Evolutionary conservation across 2,329 filamentous ascomycete species (phyloP).

Genomic region (Cladosporium sp.): DNA sequence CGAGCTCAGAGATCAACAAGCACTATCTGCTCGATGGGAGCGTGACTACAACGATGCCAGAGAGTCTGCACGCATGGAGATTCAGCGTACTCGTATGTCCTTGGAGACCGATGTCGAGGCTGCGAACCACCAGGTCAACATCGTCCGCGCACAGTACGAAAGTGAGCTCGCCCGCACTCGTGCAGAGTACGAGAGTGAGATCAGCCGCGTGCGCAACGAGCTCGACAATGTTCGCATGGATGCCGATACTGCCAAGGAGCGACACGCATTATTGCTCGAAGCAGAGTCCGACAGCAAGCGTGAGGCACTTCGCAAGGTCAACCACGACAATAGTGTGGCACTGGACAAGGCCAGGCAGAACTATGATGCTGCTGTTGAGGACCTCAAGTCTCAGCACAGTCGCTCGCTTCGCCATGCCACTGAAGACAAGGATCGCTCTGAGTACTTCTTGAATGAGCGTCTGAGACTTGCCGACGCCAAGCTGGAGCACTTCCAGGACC

Average conservation of each 20-base stretch:
- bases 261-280: conserved; percentile 78
- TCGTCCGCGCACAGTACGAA: conserved; percentile 76
- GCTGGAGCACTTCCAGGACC: conserved; percentile 79
- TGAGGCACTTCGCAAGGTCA: conserved; percentile 51
- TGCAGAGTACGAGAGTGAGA: conserved; percentile 61
- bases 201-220: conserved; percentile 66
- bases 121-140: conserved; percentile 80
- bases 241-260: conserved; percentile 72
- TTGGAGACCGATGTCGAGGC: conserved; percentile 78
- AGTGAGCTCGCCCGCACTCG: conserved; percentile 70
- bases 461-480: conserved; percentile 80
- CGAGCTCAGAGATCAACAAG: conserved; percentile 70
- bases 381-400: conserved; percentile 59
- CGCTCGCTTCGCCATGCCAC: conserved; percentile 43
- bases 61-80: conserved; percentile 73
- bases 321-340: conserved; percentile 39
- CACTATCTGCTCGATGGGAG: conserved; percentile 64
- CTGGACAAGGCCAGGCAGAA: conserved; percentile 56
- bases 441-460: conserved; percentile 75
- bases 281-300: conserved; percentile 69
- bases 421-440: conserved; percentile 77
- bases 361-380: conserved; percentile 41
- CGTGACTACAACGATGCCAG: conserved; percentile 80
- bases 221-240: conserved; percentile 65
- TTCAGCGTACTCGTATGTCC: conserved; percentile 72